A percentile compares a stretch with the other conserved stretches of the same genome.
These are phyloP conservation scores for Tolypocladium album DNA, from an alignment of 2,329 filamentous ascomycete species.

Conservation along the genomic window DNA sequence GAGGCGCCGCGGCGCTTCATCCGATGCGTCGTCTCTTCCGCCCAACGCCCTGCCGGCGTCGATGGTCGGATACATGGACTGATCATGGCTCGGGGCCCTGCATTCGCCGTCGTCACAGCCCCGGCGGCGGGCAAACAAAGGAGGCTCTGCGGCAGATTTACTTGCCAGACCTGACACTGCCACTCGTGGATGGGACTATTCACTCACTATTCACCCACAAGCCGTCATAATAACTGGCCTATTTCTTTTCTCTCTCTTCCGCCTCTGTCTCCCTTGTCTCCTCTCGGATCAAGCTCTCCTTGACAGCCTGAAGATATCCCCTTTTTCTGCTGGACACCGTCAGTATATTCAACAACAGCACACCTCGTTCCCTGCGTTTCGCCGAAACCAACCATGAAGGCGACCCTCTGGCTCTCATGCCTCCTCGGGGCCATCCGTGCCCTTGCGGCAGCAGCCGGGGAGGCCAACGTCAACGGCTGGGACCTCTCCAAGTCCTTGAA, in stretches of 20 bases:
- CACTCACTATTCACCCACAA: background rate
- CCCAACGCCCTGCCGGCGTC: background rate
- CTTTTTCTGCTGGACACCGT: background rate
- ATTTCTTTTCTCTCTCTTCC: background rate
- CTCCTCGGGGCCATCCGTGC: conserved; percentile 4
- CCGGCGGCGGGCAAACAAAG: background rate
- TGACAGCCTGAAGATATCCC: background rate
- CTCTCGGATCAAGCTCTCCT: background rate
- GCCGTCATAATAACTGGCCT: background rate
- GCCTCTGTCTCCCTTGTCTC: background rate
- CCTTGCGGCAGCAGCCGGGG: background rate
- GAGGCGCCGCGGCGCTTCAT: background rate
- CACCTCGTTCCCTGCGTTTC: too few relatives aligned
- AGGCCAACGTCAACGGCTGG: conserved; percentile 9
- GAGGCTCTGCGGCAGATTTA: background rate
- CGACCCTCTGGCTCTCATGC: background rate
- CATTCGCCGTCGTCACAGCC: background rate
- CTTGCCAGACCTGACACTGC: background rate
- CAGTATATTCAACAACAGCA: background rate
- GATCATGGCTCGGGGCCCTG: background rate
- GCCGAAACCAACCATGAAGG: background rate
- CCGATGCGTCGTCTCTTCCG: background rate
- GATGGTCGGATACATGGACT: background rate
- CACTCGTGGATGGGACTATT: background rate
- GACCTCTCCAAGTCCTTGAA: conserved; percentile 25